Conservation (phyloP, 805 yeast species). For the Priceomyces haplophilus region DNA sequence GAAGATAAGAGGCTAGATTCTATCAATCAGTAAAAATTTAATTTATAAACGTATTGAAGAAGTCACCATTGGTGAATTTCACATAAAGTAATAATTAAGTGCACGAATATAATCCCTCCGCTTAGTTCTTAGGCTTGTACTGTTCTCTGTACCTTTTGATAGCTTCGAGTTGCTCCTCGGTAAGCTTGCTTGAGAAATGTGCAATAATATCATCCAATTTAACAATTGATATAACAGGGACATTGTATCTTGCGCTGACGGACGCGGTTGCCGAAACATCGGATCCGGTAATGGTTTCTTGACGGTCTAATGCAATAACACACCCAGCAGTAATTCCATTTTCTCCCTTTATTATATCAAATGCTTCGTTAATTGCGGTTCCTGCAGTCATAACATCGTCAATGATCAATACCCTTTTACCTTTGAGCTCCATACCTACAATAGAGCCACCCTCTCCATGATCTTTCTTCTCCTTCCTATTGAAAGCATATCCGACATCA, state of each 20-base stretch:
- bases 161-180: conserved; percentile 53
- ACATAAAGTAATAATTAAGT: too few relatives aligned
- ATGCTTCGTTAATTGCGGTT: conserved; percentile 94
- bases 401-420: conserved; percentile 74
- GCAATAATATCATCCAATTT: conserved; percentile 69
- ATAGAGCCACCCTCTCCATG: conserved; percentile 98
- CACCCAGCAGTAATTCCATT: conserved; percentile 78
- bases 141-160: conserved; percentile 57
- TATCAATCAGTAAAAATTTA: not conserved
- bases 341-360: conserved; percentile 66
- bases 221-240: conserved; percentile 84
- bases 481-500: conserved; percentile 82
- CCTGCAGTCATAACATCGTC: conserved; percentile 99
- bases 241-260: conserved; percentile 65
- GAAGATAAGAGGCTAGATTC: conserved; percentile 54
- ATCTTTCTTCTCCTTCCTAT: conserved; percentile 94
- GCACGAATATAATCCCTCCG: too few relatives aligned
- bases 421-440: conserved; percentile 77
- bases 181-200: conserved; percentile 54
- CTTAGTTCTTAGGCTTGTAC: conserved; percentile 46
- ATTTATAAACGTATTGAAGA: not conserved
- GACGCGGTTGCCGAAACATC: conserved; percentile 76
- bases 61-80: not conserved
- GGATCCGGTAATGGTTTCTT: conserved; percentile 75
- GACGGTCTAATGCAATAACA: conserved; percentile 91